phyloP scores from a whole-genome alignment of 1,139 yeast species.

The Magnusiomyces ingens region DNA sequence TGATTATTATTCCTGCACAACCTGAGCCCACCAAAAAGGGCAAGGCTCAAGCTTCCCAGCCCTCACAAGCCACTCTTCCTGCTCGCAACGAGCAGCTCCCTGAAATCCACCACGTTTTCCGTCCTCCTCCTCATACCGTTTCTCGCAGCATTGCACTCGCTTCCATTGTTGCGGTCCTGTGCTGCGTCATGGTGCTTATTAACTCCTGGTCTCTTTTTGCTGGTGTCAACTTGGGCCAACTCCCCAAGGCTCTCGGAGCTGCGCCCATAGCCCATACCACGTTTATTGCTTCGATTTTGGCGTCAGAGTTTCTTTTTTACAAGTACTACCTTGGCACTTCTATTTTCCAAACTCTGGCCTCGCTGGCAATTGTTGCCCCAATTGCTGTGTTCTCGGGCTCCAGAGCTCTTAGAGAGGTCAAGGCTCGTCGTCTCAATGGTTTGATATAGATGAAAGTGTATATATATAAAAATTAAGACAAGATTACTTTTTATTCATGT shows the following conservation, averaged over 20 bases:
- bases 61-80: background rate
- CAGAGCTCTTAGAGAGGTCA: slow-evolving; percentile 42
- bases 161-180: slow-evolving; percentile 37
- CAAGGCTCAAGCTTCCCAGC: background rate
- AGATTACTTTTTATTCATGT: background rate
- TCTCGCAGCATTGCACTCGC: slow-evolving; percentile 49
- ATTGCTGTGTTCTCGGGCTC: slow-evolving; percentile 65
- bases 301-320: slow-evolving; percentile 57
- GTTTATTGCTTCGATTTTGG: slow-evolving; percentile 49
- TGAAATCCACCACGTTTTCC: slow-evolving; percentile 68
- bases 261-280: slow-evolving; percentile 37
- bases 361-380: slow-evolving; percentile 45
- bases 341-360: slow-evolving; percentile 62
- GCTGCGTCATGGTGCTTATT: slow-evolving; percentile 24
- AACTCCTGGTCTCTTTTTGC: slow-evolving; percentile 22
- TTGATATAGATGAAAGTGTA: background rate
- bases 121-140: slow-evolving; percentile 48
- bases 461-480: background rate
- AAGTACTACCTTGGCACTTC: slow-evolving; percentile 64
- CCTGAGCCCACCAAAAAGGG: background rate
- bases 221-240: slow-evolving; percentile 20
- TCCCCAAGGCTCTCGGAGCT: slow-evolving; percentile 24
- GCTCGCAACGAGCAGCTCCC: slow-evolving; percentile 40
- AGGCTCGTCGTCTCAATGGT: slow-evolving; percentile 21
- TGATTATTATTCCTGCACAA: background rate